Base-by-base conservation (phyloP, 1,139 yeast species). In the Sugiyamaella xylanicola region DNA sequence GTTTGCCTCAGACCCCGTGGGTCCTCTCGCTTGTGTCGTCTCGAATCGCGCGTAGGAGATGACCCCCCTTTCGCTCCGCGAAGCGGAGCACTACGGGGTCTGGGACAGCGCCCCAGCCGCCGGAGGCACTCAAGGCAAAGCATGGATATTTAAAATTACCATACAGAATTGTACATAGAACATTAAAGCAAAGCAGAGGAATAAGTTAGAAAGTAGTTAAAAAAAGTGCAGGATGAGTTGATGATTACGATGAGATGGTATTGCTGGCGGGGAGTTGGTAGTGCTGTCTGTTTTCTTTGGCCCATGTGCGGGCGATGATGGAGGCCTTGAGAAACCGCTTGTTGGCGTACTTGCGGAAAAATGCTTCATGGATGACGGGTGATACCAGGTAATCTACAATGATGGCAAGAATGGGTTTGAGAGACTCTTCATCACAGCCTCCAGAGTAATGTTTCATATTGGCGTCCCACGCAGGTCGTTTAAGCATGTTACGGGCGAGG, bases 291-390 rank as follows among this genome's bases (percentile, higher is more conserved):
- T 50, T 50, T 15, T 32, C 53, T 17, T 87, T 86, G 53, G 95
- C 97, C 97, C 97, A 92, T 68, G 86, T 87, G 66, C 96, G 83
- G 61, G 97, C 90, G 59, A 89, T 77, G 32, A 89, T 81, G 55
- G 96, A 86, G 27, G 96, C 97, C 72, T 89, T 89, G 89, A 93
- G 86, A 69, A 87, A 91, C 69, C 90, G 85, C 69, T 93, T 84
- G 41, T 95, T 84, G 46, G 97, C 95, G 70, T 93, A 93, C 74
- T 93, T 93, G 71, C 90, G 90, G 77, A 90, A 92, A 67, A 92
- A 89, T 68, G 91, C 97, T 68, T 91, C 97, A 71, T 92, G 97
- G 57, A 83, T 85, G 48, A 90, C 89, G n/a, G 96, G 96, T 47
- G 85, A 79, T 45, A 85, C 82, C 62, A 93, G 77, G 71, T 88